Evolutionary conservation across 129 eudicot genomes (phyloP), one percentile per base, ranked within the genome.

Genomic region (Pittosporum tobira): DNA sequence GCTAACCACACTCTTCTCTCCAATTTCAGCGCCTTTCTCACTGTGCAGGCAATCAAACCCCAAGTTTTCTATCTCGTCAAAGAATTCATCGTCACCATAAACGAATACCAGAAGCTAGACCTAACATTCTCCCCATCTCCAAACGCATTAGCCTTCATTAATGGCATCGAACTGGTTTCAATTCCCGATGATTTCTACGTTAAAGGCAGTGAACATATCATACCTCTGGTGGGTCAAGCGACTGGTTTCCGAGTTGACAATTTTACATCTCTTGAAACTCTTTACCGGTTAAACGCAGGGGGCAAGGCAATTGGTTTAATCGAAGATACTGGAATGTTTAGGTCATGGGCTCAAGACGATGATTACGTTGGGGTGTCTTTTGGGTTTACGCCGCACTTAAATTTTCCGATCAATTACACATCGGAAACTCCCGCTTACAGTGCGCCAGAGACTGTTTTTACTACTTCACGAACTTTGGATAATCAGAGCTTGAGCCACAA

Each of bases 131-230:
- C 55, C 15, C 84, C 94, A 12, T 58, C 57, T 31, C 68, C 71
- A 14, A 57, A 65, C 62, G 73, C 81, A 0, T 77, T 55, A 11
- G 84, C 80, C 3, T 80, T 80, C 57, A 59, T 80, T 9, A 80
- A 80, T 3, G 88, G 84, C 26, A 84, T 80, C 40, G 88, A 84
- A 63, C 19, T 80, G 5, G 65, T 77, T 26, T 80, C 82, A 0
- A 42, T 65, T 48, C 94, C 94, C 0, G 60, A 51, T 0, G 5
- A 58, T 20, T 61, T 71, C 6, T 77, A 82, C 48, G 13, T 28
- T 27, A 47, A 5, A 4, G 72, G 60, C 15, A 8, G 28, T 1
- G n/a, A 58, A 0, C 0, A 25, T 19, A 46, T 9, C 4, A 36
- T 42, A 1, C 5, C 16, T 19, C 11, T 1, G 20, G 65, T 65